Evolutionary conservation across 441 rosid genomes (phyloP), one percentile per base, ranked within the genome.

Genomic region (Bocquillonia castaneifolia): DNA sequence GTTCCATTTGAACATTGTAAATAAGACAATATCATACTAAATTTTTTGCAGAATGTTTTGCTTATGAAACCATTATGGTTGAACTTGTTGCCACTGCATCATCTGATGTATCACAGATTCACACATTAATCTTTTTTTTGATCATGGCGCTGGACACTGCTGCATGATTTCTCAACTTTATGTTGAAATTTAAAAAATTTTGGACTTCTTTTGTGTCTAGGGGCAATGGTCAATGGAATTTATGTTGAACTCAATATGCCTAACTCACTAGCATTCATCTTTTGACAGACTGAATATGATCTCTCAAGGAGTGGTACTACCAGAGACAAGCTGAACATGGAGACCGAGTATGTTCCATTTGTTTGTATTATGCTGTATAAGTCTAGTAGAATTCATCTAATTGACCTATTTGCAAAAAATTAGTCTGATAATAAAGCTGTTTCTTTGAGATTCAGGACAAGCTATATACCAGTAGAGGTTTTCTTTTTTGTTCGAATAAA

Each of bases 251-350:
- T 22, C 36, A 0, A 18, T 48, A 22, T 15, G 29, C n/a, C 64
- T 50, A 47, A 68, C 67, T 70, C 65, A 56, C 18, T 18, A 26
- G 56, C 51, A 23, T 44, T 66, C 63, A 54, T 58, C 52, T 67
- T 73, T 79, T 76, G 69, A 63, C 87, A 93, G 98, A 96, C 90
- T 55, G 97, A 84, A 67, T 72, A 76, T 74, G 98, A 91, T 63
- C 85, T 91, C 74, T 78, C 80, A 53, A 83, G 71, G 75, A 91
- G 86, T 44, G 78, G 81, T 73, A 82, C 88, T 81, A 45, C 82
- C 71, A 83, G 97, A 81, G 81, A 78, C 78, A 93, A 86, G 82
- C 82, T 93, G 82, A 89, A 71, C 83, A 65, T 80, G 82, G 96
- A 86, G 75, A 79, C 81, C 12, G 88, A 91, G 98, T 93, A 93